Percentiles rank a stretch among this genome's conserved stretches.
These are phyloP conservation scores for Pichia sp. DNA, from an alignment of 1,139 yeast species.

Conservation along the genomic window DNA sequence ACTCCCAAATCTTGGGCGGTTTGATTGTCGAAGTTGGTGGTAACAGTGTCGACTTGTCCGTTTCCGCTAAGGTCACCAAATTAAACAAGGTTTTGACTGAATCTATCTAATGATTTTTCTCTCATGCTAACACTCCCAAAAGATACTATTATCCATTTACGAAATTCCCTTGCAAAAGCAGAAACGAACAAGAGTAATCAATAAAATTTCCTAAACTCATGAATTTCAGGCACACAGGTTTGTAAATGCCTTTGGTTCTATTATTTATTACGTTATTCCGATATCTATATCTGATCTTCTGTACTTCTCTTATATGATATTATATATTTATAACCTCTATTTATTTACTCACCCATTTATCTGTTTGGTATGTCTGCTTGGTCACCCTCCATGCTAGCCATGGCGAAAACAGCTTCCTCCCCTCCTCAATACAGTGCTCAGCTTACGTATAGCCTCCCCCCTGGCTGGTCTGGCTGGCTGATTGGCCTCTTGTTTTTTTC, in stretches of 20 bases:
- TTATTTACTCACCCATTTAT: neutral
- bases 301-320: neutral
- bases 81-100: conserved; percentile 87
- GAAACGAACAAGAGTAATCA: neutral
- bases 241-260: neutral
- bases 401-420: too few relatives aligned
- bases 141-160: neutral
- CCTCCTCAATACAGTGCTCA: too few relatives aligned
- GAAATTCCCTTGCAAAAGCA: neutral
- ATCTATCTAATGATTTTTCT: conserved; percentile 49
- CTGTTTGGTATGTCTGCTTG: neutral
- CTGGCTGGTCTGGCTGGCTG: too few relatives aligned
- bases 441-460: too few relatives aligned
- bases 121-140: neutral
- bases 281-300: conserved; percentile 1
- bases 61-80: conserved; percentile 77
- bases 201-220: neutral
- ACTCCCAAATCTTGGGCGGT: conserved; percentile 94
- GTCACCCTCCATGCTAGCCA: too few relatives aligned
- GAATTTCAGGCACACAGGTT: neutral
- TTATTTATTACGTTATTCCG: conserved; percentile 5
- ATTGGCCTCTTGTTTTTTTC: too few relatives aligned
- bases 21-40: conserved; percentile 94
- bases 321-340: conserved; percentile 1
- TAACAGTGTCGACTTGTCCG: conserved; percentile 91